Evolutionary conservation across 2,329 filamentous ascomycete genomes (phyloP).

Genomic region (Calonectria pseudoreteaudii): DNA sequence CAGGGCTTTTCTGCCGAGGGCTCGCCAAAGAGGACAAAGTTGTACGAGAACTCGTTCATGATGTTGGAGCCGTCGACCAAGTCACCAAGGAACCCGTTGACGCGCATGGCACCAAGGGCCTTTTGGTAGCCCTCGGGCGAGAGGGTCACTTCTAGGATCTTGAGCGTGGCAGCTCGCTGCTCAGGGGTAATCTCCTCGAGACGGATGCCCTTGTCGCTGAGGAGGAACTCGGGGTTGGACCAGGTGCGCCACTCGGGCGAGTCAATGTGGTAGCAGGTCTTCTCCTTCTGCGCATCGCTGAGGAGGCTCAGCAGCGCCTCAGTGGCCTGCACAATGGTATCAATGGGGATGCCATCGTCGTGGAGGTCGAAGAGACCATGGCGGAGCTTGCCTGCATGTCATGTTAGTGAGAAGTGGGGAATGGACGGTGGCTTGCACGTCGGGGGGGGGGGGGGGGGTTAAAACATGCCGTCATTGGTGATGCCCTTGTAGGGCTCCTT

Average conservation of each 20-base stretch:
- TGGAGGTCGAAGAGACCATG: constrained; percentile 67
- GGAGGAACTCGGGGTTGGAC: constrained; percentile 79
- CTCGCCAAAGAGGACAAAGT: constrained; percentile 77
- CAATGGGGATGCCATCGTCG: constrained; percentile 73
- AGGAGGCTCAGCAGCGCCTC: constrained; percentile 60
- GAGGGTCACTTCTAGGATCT: constrained; percentile 68
- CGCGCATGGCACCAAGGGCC: constrained; percentile 75
- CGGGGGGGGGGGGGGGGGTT: neutral
- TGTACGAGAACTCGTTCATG: constrained; percentile 82
- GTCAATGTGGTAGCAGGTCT: constrained; percentile 71
- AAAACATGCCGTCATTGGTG: constrained; percentile 70
- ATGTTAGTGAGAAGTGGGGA: constrained; percentile 17
- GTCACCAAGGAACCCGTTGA: constrained; percentile 81
- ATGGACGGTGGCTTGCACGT: neutral
- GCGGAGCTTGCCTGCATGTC: constrained; percentile 58
- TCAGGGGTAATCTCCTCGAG: constrained; percentile 68
- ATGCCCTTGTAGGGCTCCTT: constrained; percentile 78
- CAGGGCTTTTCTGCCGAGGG: constrained; percentile 70
- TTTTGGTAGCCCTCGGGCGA: constrained; percentile 80
- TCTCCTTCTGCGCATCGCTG: constrained; percentile 59
- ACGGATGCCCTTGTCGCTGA: constrained; percentile 76
- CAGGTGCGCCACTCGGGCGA: constrained; percentile 78
- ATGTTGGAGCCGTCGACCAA: constrained; percentile 71
- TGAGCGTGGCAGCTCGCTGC: constrained; percentile 63
- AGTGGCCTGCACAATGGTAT: constrained; percentile 65